phyloP scores from a whole-genome alignment of 139 green algal genomes.

The Tetradesmus lagerheimii region DNA sequence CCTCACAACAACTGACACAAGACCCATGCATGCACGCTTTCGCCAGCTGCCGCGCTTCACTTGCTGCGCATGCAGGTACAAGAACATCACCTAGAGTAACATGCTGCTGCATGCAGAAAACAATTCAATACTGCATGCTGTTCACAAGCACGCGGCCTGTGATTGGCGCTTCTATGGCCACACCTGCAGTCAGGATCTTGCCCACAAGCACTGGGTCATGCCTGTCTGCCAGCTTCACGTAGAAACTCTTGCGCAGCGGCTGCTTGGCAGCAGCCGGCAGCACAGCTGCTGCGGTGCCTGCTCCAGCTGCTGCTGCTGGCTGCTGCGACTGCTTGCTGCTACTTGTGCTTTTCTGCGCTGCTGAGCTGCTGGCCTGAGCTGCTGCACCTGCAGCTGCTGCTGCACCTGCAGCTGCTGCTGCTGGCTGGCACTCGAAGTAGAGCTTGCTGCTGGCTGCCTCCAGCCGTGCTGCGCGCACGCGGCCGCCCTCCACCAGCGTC shows the following conservation, averaged over 20 bases:
- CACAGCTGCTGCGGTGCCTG: constrained; percentile 13
- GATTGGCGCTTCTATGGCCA: too few relatives aligned
- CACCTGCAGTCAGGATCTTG: constrained; percentile 51
- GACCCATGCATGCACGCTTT: neutral
- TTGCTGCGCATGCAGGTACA: neutral
- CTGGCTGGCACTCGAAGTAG: constrained; percentile 74
- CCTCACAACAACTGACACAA: too few relatives aligned
- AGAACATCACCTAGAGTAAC: neutral
- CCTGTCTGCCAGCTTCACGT: constrained; percentile 65
- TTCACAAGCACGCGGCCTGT: too few relatives aligned
- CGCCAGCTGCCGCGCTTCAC: neutral
- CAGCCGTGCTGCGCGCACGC: constrained; percentile 72
- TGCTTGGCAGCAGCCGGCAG: constrained; percentile 3
- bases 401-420: neutral
- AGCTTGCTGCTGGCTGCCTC: constrained; percentile 74
- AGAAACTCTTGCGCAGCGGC: constrained; percentile 16
- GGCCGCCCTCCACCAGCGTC: constrained; percentile 66
- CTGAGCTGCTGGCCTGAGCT: constrained; percentile 4
- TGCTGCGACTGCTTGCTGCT: constrained; percentile 31
- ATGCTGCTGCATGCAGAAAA: neutral
- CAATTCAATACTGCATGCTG: neutral
- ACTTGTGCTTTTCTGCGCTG: neutral
- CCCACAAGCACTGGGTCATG: constrained; percentile 56
- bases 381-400: constrained; percentile 11
- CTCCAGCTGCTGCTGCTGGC: constrained; percentile 14